Base-by-base conservation (phyloP, 805 yeast genomes). In the Kuraishia ogatae region DNA sequence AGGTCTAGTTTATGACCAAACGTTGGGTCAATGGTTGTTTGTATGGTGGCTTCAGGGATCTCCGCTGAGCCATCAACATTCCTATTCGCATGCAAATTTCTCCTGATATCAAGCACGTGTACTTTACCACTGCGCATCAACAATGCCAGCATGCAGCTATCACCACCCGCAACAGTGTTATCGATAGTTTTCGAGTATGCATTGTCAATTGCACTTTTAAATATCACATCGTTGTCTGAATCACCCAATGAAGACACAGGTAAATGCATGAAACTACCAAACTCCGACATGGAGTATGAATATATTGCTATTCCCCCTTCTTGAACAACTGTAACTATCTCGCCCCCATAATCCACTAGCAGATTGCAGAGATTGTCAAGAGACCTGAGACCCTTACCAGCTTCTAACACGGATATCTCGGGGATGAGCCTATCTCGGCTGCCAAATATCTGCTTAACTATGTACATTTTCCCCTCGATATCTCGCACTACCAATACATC, bases 321-420 rank as follows among this genome's bases (percentile, higher is more conserved):
- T 46, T 57, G 56, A 50, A 64, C 56, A 11, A 67, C 20, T 2
- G 66, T 55, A 8, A 68, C 54, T 48, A 63, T 61, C 43, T 61
- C 48, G 20, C 62, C 65, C 2, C 73, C 73, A 54, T 66, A 70
- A 60, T 71, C 74, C 26, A 69, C 65, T 10, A 54, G 29, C 59
- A 68, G 53, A 21, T 57, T 57, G 22, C 54, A 49, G 4, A 47
- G n/a, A 24, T 35, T 39, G 19, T 50, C 54, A 23, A 51, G 43
- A 13, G 43, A 35, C 3, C n/a, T 5, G 13, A 35, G 43, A 35
- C 43, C 43, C 43, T 35, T 35, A 17, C 43, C 43, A 7, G 43
- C 43, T 17, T 35, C 43, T 11, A 35, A 35, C 17, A 35, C n/a
- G 17, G 43, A 35, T 15, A 21, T 52, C 10, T 26, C 58, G 48